These are phyloP conservation scores for Potentilla sterilis DNA, from an alignment of 306 rosid species.

Conservation along the genomic window DNA sequence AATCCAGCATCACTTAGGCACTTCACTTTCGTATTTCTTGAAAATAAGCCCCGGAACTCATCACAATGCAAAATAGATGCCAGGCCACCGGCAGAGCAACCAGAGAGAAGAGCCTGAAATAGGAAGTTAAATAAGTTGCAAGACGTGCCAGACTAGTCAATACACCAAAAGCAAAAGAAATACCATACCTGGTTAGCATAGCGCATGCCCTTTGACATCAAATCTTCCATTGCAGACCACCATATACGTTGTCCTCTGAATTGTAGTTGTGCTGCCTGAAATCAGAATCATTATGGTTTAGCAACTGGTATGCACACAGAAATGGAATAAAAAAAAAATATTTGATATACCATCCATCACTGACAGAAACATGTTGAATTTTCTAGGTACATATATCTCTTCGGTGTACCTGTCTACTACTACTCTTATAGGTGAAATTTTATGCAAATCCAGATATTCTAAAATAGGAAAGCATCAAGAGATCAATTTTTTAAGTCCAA, in stretches of 20 bases:
- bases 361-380: background rate
- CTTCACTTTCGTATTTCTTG: slow-evolving; percentile 65
- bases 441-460: background rate
- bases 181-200: slow-evolving; percentile 64
- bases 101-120: slow-evolving; percentile 87
- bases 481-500: background rate
- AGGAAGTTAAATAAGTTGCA: background rate
- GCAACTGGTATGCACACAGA: slow-evolving; percentile 9
- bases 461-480: background rate
- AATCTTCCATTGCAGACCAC: slow-evolving; percentile 87
- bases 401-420: background rate
- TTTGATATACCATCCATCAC: background rate
- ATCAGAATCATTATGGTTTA: slow-evolving; percentile 10
- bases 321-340: background rate
- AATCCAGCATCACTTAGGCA: slow-evolving; percentile 96
- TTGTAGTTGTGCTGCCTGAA: slow-evolving; percentile 63
- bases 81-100: slow-evolving; percentile 98
- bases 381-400: background rate
- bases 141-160: slow-evolving; percentile 1
- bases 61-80: slow-evolving; percentile 93
- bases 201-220: slow-evolving; percentile 85
- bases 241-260: slow-evolving; percentile 92
- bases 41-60: slow-evolving; percentile 60
- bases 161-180: slow-evolving; percentile 12
- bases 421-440: background rate